Percentiles rank a stretch among this genome's conserved stretches.
Evolutionary conservation across 805 yeast species (phyloP).

Genomic region (Candida alai): DNA sequence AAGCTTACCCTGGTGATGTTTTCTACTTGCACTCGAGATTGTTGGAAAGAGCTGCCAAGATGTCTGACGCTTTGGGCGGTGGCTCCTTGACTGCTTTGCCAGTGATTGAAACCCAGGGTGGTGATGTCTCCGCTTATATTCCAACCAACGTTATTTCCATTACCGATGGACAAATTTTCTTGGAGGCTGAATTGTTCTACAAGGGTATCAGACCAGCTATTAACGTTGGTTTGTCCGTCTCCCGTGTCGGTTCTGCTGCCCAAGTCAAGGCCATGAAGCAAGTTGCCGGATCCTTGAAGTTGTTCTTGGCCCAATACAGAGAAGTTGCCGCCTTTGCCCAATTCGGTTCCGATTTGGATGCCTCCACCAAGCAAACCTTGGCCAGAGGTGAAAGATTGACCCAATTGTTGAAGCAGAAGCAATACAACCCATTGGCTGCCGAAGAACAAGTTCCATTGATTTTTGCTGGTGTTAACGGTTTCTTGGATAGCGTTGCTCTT

Average conservation of each 20-base stretch:
- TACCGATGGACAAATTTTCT: constrained; percentile 97
- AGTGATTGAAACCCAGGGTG: constrained; percentile 97
- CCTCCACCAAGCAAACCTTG: constrained; percentile 98
- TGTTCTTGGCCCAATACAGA: constrained; percentile 99
- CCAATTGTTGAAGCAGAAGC: constrained; percentile 96
- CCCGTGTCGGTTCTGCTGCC: constrained; percentile 99
- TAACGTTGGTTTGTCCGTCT: constrained; percentile 98
- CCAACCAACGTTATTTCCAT: constrained; percentile 97
- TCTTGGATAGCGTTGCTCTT: constrained; percentile 81
- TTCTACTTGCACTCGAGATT: constrained; percentile 94
- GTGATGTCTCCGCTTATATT: constrained; percentile 97
- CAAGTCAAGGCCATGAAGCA: constrained; percentile 99
- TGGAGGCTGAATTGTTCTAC: constrained; percentile 99
- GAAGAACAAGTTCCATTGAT: constrained; percentile 99
- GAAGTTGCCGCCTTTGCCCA: constrained; percentile 99
- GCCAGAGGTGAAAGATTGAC: constrained; percentile 99
- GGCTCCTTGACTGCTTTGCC: constrained; percentile 97
- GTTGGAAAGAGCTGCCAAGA: constrained; percentile 96
- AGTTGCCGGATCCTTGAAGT: constrained; percentile 99
- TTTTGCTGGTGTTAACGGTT: constrained; percentile 99
- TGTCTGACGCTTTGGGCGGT: constrained; percentile 84
- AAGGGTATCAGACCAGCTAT: constrained; percentile 99
- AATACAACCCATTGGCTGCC: constrained; percentile 94
- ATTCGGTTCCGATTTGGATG: constrained; percentile 99
- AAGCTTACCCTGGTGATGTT: constrained; percentile 96